phyloP scores from a whole-genome alignment of 345 rosid species.

The Citrus mangshanensis region DNA sequence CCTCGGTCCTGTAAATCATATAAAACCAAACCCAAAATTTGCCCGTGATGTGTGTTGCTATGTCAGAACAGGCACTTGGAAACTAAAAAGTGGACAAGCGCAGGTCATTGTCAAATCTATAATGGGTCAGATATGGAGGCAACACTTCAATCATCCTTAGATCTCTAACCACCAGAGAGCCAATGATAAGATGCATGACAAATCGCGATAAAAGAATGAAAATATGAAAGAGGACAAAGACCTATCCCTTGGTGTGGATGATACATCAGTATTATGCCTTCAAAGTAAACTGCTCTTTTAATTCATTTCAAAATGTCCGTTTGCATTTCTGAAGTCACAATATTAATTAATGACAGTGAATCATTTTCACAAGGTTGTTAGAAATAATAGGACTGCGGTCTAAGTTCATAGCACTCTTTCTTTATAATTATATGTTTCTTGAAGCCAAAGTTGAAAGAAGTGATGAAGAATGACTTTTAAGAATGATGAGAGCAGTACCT shows the following conservation, averaged over 20 bases:
- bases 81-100: not conserved
- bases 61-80: not conserved
- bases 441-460: not conserved
- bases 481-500: not conserved
- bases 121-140: not conserved
- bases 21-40: too few species aligned
- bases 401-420: not conserved
- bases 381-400: too few species aligned
- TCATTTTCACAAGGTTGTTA: too few species aligned
- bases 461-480: not conserved
- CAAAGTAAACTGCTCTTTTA: not conserved
- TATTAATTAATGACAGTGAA: too few species aligned
- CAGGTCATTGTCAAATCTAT: not conserved
- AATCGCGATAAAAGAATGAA: too few species aligned
- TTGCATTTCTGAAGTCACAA: not conserved
- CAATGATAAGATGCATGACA: not conserved
- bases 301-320: not conserved
- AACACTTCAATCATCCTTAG: not conserved
- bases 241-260: not conserved
- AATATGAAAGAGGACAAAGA: too few species aligned
- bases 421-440: not conserved
- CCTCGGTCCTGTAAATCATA: not conserved
- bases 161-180: not conserved
- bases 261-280: too few species aligned
- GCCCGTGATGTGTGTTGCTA: not conserved